Evolutionary conservation across 2,329 filamentous ascomycete species (phyloP).

Genomic region (Fusarium graminum): DNA sequence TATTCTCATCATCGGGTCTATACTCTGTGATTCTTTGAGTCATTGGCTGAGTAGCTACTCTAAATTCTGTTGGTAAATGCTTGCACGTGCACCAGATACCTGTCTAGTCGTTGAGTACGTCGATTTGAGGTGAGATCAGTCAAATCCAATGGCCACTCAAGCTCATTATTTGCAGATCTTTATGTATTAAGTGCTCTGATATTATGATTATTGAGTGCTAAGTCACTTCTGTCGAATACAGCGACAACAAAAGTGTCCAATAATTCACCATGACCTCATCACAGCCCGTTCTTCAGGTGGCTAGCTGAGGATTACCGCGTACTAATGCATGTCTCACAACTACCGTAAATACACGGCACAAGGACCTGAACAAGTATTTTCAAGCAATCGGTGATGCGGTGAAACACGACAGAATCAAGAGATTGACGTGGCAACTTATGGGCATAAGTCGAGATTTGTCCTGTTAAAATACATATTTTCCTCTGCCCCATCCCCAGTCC

Average conservation of each 20-base stretch:
- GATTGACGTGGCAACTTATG: neutral
- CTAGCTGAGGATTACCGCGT: conserved; percentile 7
- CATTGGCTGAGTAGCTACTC: too few relatives aligned
- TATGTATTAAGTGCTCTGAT: neutral
- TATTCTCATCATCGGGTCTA: neutral
- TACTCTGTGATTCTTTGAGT: neutral
- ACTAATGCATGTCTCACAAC: conserved; percentile 23
- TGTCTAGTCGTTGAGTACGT: neutral
- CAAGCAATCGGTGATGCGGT: conserved; percentile 1
- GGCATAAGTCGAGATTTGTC: neutral
- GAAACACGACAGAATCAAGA: neutral
- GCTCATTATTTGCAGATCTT: neutral
- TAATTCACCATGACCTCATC: neutral
- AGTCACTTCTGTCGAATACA: too few relatives aligned
- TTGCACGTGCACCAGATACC: neutral
- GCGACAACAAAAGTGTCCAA: neutral
- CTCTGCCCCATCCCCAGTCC: neutral
- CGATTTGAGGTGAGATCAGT: neutral
- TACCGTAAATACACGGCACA: neutral
- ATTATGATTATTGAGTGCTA: too few relatives aligned
- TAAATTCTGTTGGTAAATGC: neutral
- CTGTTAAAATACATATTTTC: neutral
- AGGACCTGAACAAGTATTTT: conserved; percentile 6
- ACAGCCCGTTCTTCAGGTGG: neutral
- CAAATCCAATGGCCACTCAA: too few relatives aligned